These are phyloP conservation scores for Neurospora sp. DNA, from an alignment of 495 filamentous ascomycete genomes.

Conservation along the genomic window DNA sequence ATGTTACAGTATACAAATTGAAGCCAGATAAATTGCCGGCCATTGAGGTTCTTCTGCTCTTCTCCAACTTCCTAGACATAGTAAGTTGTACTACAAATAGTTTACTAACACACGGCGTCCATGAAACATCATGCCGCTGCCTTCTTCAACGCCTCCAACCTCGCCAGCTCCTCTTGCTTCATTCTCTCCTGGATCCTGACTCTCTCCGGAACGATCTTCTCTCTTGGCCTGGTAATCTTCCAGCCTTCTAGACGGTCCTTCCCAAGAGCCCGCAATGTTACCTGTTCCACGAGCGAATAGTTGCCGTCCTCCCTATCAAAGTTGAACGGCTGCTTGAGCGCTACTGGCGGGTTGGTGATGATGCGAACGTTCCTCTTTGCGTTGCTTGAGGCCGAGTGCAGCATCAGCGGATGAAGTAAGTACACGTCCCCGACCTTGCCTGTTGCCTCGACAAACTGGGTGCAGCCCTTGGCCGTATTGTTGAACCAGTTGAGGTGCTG, in stretches of 20 bases:
- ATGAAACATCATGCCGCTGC: not conserved
- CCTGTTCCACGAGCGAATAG: constrained; percentile 59
- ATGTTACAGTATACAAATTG: not conserved
- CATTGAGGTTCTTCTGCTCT: not conserved
- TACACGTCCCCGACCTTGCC: constrained; percentile 57
- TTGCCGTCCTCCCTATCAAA: constrained; percentile 51
- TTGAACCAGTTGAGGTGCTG: constrained; percentile 44
- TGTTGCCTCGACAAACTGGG: constrained; percentile 55
- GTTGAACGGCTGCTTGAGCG: constrained; percentile 50
- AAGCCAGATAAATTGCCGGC: not conserved
- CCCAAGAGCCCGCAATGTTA: constrained; percentile 52
- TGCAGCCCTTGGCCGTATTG: constrained; percentile 31
- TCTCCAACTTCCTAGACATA: not conserved
- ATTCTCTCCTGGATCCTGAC: constrained; percentile 37
- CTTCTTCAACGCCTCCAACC: constrained; percentile 22
- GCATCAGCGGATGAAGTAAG: constrained; percentile 64
- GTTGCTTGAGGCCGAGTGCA: constrained; percentile 56
- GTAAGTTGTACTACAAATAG: not conserved
- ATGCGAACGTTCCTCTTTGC: constrained; percentile 47
- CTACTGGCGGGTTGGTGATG: constrained; percentile 65
- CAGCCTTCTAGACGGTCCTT: constrained; percentile 49
- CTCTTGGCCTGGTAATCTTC: constrained; percentile 47
- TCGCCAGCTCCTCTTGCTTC: constrained; percentile 35
- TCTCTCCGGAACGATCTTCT: constrained; percentile 31
- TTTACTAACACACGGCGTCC: not conserved